Percentiles rank a stretch among this genome's conserved stretches.
Evolutionary conservation across 78 protist species (phyloP).

Genomic region (Chrysochromulina parva): DNA sequence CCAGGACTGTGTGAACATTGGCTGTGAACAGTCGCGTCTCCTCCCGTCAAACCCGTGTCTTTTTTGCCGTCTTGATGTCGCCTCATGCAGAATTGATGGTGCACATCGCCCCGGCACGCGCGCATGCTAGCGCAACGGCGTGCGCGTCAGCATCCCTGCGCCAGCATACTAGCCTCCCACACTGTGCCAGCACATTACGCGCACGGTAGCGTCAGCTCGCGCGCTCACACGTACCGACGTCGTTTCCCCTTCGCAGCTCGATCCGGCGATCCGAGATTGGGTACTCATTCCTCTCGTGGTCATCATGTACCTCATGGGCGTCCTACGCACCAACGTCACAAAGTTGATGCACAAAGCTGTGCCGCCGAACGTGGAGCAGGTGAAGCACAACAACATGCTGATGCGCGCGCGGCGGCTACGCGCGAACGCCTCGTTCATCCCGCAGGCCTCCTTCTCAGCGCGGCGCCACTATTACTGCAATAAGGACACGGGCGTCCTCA

Average conservation of each 20-base stretch:
- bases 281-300: constrained; percentile 76
- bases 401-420: constrained; percentile 35
- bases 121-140: too few relatives aligned
- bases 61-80: too few relatives aligned
- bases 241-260: neutral
- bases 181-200: too few relatives aligned
- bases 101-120: too few relatives aligned
- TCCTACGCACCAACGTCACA: constrained; percentile 65
- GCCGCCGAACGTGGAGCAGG: neutral
- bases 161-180: too few relatives aligned
- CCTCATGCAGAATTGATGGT: too few relatives aligned
- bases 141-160: too few relatives aligned
- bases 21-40: too few relatives aligned
- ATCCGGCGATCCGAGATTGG: constrained; percentile 62
- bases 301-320: constrained; percentile 71
- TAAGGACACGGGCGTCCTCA: neutral
- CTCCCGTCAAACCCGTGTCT: too few relatives aligned
- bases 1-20: too few relatives aligned
- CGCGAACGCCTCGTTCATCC: constrained; percentile 45
- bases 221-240: too few relatives aligned
- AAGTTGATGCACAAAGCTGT: neutral
- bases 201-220: too few relatives aligned
- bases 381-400: constrained; percentile 27
- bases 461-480: neutral
- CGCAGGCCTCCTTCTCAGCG: constrained; percentile 2